Evolutionary conservation across 2,329 filamentous ascomycete genomes (phyloP).

Genomic region (Colletotrichum australisinense): DNA sequence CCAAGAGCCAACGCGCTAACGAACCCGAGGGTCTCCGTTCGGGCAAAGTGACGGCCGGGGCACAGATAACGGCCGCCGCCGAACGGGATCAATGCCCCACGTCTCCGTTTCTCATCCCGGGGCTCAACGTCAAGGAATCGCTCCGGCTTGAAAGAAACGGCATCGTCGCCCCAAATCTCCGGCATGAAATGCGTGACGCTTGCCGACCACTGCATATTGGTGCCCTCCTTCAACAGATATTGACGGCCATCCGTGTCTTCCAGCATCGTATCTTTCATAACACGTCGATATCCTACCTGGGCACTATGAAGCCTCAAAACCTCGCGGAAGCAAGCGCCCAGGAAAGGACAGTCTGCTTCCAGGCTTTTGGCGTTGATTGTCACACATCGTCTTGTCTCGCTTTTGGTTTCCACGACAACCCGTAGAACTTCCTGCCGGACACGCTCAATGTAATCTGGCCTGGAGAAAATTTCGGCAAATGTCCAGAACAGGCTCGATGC

Average conservation of each 20-base stretch:
- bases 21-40: slow-evolving; percentile 43
- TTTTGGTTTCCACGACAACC: slow-evolving; percentile 29
- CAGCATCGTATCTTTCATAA: slow-evolving; percentile 51
- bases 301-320: slow-evolving; percentile 52
- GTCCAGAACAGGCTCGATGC: slow-evolving; percentile 51
- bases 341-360: slow-evolving; percentile 50
- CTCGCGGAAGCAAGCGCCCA: slow-evolving; percentile 57
- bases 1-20: slow-evolving; percentile 37
- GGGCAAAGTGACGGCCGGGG: slow-evolving; percentile 46
- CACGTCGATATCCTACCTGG: slow-evolving; percentile 38
- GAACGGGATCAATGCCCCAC: slow-evolving; percentile 43
- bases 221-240: slow-evolving; percentile 42
- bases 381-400: slow-evolving; percentile 18
- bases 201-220: slow-evolving; percentile 41
- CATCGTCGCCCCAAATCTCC: slow-evolving; percentile 41
- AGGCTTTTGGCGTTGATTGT: slow-evolving; percentile 48
- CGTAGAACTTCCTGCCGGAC: slow-evolving; percentile 46
- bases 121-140: slow-evolving; percentile 38
- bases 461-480: slow-evolving; percentile 44
- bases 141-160: slow-evolving; percentile 39
- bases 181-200: slow-evolving; percentile 39
- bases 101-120: slow-evolving; percentile 38
- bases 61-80: slow-evolving; percentile 48
- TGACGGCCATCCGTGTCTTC: slow-evolving; percentile 38
- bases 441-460: slow-evolving; percentile 39